These are phyloP conservation scores for Trichoderma asperelloides DNA, from an alignment of 495 filamentous ascomycete genomes.

Conservation along the genomic window DNA sequence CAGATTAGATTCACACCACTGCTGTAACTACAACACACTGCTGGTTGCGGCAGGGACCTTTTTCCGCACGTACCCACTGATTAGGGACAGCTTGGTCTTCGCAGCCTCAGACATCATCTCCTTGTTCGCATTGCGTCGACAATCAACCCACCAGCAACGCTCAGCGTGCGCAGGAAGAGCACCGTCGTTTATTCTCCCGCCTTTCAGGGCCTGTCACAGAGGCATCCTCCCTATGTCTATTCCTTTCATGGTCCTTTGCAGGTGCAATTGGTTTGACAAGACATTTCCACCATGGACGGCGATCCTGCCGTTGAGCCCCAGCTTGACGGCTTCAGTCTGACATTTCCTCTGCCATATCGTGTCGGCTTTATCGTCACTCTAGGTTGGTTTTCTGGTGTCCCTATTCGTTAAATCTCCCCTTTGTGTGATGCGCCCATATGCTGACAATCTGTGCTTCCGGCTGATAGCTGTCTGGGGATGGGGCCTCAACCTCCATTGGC, in stretches of 20 bases:
- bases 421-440: not conserved
- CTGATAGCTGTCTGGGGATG: conserved; percentile 78
- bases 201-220: not conserved
- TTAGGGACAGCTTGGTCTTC: conserved; percentile 8
- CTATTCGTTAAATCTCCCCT: not conserved
- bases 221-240: not conserved
- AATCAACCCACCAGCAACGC: not conserved
- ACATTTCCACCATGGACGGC: conserved; percentile 54
- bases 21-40: not conserved
- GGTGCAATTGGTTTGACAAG: not conserved
- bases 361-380: conserved; percentile 70
- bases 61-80: not conserved
- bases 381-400: conserved; percentile 43
- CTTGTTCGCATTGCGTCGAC: not conserved
- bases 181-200: not conserved
- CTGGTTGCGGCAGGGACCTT: not conserved
- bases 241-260: not conserved
- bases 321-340: conserved; percentile 76
- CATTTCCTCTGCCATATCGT: conserved; percentile 79
- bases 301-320: conserved; percentile 70
- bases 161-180: not conserved
- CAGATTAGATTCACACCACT: not conserved
- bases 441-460: not conserved
- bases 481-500: conserved; percentile 78
- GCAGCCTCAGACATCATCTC: not conserved